Conservation (phyloP, 2,329 filamentous ascomycete species). For the Microdochium paspali region DNA sequence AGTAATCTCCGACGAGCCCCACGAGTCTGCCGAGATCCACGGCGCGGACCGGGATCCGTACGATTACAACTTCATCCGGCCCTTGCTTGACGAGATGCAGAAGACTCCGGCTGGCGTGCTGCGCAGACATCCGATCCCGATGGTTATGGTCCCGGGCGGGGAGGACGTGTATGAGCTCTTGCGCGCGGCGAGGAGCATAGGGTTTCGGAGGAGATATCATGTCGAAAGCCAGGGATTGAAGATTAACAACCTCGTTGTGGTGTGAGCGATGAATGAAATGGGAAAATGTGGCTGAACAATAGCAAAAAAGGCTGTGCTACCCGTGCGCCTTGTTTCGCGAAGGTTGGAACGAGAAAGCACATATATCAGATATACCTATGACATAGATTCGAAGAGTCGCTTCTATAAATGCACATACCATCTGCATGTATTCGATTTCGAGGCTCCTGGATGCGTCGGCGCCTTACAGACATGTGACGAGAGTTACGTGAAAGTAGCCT, state of each 20-base stretch:
- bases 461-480: no score
- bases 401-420: no score
- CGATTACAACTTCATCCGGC: conserved; percentile 31
- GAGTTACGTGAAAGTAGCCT: no score
- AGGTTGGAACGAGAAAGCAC: no score
- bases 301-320: no score
- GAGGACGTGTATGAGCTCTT: conserved; percentile 56
- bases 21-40: conserved; percentile 16
- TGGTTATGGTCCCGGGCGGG: conserved; percentile 75
- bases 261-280: conserved; percentile 23
- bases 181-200: conserved; percentile 54
- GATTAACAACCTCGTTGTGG: conserved; percentile 70
- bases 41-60: conserved; percentile 18
- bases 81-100: conserved; percentile 69
- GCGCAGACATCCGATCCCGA: conserved; percentile 63
- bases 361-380: no score
- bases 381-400: no score
- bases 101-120: conserved; percentile 58
- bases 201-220: conserved; percentile 68
- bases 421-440: no score
- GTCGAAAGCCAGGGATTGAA: conserved; percentile 72
- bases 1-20: conserved; percentile 56
- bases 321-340: no score
- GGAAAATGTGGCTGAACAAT: no score
- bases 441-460: no score